Conservation (phyloP, 2,329 filamentous ascomycete genomes). For the Dothidotthia symphoricarpi region DNA sequence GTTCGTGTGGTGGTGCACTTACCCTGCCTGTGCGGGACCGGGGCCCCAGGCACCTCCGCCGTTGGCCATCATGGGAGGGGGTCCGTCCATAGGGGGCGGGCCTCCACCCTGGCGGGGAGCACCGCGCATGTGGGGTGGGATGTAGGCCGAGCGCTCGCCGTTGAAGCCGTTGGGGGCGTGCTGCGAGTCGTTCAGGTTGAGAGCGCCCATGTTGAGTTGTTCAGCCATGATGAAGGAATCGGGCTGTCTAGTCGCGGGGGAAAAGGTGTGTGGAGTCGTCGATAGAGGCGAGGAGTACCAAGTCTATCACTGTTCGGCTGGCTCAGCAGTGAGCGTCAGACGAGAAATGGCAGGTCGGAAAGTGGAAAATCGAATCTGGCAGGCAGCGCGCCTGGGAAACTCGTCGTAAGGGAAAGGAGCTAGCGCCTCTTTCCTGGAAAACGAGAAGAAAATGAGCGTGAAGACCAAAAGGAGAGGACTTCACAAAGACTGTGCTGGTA, state of each 20-base stretch:
- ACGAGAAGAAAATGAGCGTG: slow-evolving; percentile 43
- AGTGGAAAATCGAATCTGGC: slow-evolving; percentile 34
- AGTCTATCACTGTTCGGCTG: slow-evolving; percentile 22
- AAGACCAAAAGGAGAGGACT: slow-evolving; percentile 45
- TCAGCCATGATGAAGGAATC: slow-evolving; percentile 40
- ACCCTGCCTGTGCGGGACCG: slow-evolving; percentile 16
- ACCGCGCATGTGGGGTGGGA: slow-evolving; percentile 76
- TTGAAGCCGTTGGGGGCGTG: slow-evolving; percentile 56
- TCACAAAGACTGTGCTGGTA: slow-evolving; percentile 36
- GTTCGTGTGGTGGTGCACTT: slow-evolving; percentile 14
- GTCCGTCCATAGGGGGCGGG: slow-evolving; percentile 42
- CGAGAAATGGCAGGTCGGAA: slow-evolving; percentile 23
- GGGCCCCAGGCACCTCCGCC: slow-evolving; percentile 57
- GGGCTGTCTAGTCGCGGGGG: slow-evolving; percentile 1
- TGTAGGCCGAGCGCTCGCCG: slow-evolving; percentile 68
- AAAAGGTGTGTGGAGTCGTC: slow-evolving; percentile 4
- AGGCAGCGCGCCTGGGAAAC: slow-evolving; percentile 45
- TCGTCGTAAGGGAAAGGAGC: slow-evolving; percentile 40
- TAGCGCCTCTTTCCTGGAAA: slow-evolving; percentile 40
- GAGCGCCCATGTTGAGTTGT: slow-evolving; percentile 76
- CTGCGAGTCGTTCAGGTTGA: slow-evolving; percentile 67
- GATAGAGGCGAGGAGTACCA: slow-evolving; percentile 20
- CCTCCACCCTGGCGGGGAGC: slow-evolving; percentile 33
- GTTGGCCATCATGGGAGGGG: slow-evolving; percentile 55
- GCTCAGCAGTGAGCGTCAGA: slow-evolving; percentile 35